These are phyloP conservation scores for Scedosporium apiospermum DNA, from an alignment of 2,329 filamentous ascomycete species.

Conservation along the genomic window DNA sequence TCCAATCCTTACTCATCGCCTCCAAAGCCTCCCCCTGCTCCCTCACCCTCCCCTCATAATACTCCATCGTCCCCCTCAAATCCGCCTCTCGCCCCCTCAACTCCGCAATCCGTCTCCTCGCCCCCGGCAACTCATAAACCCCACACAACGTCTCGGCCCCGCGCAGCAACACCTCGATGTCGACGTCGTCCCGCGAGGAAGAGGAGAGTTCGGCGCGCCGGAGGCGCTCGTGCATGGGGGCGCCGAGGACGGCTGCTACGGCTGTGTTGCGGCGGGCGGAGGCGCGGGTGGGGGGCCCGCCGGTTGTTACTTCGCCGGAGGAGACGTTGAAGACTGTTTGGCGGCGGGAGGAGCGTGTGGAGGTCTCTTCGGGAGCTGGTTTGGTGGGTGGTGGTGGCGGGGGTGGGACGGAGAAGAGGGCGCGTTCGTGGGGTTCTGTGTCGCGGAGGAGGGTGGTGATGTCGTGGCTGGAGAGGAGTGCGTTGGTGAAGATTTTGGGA, in stretches of 20 bases:
- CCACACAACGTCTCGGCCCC: conserved; percentile 85
- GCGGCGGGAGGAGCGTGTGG: conserved; percentile 33
- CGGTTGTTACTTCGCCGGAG: conserved; percentile 52
- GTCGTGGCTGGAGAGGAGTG: conserved; percentile 77
- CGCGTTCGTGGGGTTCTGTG: conserved; percentile 88
- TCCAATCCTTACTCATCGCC: conserved; percentile 49
- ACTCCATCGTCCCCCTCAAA: conserved; percentile 62
- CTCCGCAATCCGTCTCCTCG: conserved; percentile 62
- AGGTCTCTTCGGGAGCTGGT: conserved; percentile 27
- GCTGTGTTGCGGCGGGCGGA: conserved; percentile 65
- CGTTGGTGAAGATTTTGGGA: conserved; percentile 93
- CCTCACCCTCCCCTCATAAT: conserved; percentile 72
- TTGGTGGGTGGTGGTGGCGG: conserved; percentile 38
- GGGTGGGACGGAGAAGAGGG: conserved; percentile 84
- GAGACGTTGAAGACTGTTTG: conserved; percentile 60
- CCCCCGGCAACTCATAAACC: conserved; percentile 78
- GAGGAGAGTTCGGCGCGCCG: conserved; percentile 42
- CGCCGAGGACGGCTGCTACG: conserved; percentile 80
- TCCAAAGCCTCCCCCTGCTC: conserved; percentile 67
- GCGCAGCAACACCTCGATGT: conserved; percentile 74
- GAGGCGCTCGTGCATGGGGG: conserved; percentile 78
- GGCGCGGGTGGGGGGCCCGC: conserved; percentile 33
- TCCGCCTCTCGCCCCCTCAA: conserved; percentile 64
- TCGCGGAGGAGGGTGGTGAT: conserved; percentile 93
- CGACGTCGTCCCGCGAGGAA: conserved; percentile 52